Percentiles rank a stretch among this genome's conserved stretches.
phyloP scores from a whole-genome alignment of 305 asterid genomes.

The Stenogyne calaminthoides region DNA sequence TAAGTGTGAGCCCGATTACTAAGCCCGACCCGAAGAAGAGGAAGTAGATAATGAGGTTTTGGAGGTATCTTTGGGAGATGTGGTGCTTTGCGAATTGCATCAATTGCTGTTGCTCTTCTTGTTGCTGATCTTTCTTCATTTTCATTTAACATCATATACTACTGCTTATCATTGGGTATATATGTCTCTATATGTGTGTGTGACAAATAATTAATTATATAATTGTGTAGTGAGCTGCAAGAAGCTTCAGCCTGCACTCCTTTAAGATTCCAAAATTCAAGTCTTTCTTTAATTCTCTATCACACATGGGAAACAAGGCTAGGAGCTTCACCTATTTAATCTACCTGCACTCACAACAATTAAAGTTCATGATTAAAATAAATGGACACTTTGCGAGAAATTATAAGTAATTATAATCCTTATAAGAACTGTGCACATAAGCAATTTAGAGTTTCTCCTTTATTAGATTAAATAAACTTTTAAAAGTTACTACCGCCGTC shows the following conservation, averaged over 20 bases:
- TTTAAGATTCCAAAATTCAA: constrained; percentile 10
- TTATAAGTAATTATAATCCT: no score
- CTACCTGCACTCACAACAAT: constrained; percentile 12
- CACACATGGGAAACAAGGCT: not conserved
- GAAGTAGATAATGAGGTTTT: constrained; percentile 48
- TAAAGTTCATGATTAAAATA: not conserved
- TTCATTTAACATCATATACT: not conserved
- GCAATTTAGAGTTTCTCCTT: no score
- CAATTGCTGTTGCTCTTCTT: constrained; percentile 38
- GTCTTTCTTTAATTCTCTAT: not conserved
- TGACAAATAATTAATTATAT: not conserved
- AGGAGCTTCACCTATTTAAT: not conserved
- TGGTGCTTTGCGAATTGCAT: constrained; percentile 31
- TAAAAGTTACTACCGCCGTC: no score
- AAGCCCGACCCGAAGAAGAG: constrained; percentile 71
- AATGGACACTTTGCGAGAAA: no score
- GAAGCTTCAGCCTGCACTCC: constrained; percentile 25
- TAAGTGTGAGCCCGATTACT: constrained; percentile 56
- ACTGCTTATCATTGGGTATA: no score
- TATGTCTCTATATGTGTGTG: not conserved
- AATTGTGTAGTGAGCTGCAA: not conserved
- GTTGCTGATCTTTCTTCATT: constrained; percentile 27
- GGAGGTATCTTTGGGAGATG: constrained; percentile 37
- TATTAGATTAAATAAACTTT: no score
- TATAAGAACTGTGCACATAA: no score